Conservation (phyloP, 345 rosid species). For the Firmiana major region DNA sequence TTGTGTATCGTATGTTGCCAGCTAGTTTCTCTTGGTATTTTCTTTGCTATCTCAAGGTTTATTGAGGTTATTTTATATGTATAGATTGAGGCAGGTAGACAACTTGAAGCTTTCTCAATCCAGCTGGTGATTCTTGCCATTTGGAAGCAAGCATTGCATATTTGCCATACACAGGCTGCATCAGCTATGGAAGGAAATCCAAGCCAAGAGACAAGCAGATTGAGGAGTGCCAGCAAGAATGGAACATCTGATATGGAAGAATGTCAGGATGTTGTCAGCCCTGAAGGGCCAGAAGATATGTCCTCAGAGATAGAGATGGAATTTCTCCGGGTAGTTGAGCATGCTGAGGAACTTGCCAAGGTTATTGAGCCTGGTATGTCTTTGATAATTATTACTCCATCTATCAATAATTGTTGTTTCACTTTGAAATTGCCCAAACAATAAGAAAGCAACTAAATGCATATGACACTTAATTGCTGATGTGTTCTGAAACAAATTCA, state of each 20-base stretch:
- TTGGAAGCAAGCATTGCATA: slow-evolving; percentile 91
- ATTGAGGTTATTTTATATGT: background rate
- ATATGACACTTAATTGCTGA: background rate
- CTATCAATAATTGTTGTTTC: background rate
- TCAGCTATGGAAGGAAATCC: slow-evolving; percentile 88
- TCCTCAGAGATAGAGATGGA: slow-evolving; percentile 66
- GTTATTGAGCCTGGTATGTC: slow-evolving; percentile 66
- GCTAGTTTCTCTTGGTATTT: slow-evolving; percentile 8
- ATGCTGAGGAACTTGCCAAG: slow-evolving; percentile 82
- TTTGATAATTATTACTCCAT: slow-evolving; percentile 3
- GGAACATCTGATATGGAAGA: slow-evolving; percentile 41
- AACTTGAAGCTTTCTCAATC: slow-evolving; percentile 83
- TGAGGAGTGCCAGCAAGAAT: slow-evolving; percentile 46
- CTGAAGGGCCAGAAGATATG: slow-evolving; percentile 44
- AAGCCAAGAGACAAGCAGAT: slow-evolving; percentile 41
- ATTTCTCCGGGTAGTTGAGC: slow-evolving; percentile 73
- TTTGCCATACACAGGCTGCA: slow-evolving; percentile 91
- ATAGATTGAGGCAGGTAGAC: slow-evolving; percentile 49
- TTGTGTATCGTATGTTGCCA: background rate
- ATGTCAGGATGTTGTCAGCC: slow-evolving; percentile 25
- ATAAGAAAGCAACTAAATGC: background rate
- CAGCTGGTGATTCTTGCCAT: slow-evolving; percentile 91
- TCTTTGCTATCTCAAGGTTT: slow-evolving; percentile 13
- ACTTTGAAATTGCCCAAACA: slow-evolving; percentile 7
- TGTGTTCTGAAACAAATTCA: background rate